Percentiles rank a stretch among this genome's conserved stretches.
Evolutionary conservation across 352 stramenopile species (phyloP).

Genomic region (Globisporangium paddicum): DNA sequence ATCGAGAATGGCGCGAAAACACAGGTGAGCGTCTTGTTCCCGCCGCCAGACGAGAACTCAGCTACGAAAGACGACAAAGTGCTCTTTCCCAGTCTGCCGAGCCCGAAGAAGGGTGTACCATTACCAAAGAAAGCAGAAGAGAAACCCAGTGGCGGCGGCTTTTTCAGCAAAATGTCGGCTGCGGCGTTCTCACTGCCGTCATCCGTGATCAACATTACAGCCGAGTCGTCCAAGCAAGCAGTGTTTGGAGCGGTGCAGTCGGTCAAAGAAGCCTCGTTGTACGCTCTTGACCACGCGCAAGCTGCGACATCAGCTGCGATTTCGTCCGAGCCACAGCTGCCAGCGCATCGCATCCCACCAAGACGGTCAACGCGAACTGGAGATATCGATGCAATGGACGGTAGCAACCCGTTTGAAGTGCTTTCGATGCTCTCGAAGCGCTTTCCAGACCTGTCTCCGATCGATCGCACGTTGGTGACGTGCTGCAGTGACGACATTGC

Average conservation of each 20-base stretch:
- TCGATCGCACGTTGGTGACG: constrained; percentile 67
- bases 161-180: constrained; percentile 61
- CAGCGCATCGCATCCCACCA: constrained; percentile 13
- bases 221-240: constrained; percentile 57
- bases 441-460: constrained; percentile 68
- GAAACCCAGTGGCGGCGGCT: constrained; percentile 30
- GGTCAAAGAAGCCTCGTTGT: constrained; percentile 73
- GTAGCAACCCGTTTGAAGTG: constrained; percentile 27
- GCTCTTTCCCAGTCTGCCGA: constrained; percentile 8
- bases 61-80: constrained; percentile 3
- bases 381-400: constrained; percentile 11
- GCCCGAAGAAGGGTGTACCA: not conserved
- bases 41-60: not conserved
- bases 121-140: constrained; percentile 18
- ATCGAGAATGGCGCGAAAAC: not conserved
- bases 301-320: constrained; percentile 59
- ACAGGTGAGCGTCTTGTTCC: not conserved
- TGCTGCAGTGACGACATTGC: constrained; percentile 54
- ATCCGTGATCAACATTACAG: constrained; percentile 58
- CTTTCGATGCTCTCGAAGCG: constrained; percentile 70
- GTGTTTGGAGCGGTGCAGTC: constrained; percentile 67
- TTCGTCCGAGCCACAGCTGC: constrained; percentile 38
- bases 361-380: not conserved
- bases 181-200: constrained; percentile 53
- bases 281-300: constrained; percentile 66